Conservation (phyloP, 768 basidiomycete species). For the Mycena venus region DNA sequence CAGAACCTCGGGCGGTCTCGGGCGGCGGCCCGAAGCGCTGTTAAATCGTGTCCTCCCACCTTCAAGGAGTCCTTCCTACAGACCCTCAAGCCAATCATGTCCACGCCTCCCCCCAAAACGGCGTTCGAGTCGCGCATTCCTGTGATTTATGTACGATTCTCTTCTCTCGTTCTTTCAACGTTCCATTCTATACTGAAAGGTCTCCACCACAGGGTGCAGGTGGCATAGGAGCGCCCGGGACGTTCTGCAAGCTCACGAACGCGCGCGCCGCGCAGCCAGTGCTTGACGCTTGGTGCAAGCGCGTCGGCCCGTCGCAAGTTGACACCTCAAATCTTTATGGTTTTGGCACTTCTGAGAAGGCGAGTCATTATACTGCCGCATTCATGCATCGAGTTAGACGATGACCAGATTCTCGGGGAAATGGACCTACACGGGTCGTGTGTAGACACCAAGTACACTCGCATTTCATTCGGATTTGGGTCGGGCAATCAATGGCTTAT, state of each 20-base stretch:
- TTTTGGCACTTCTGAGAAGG: conserved; percentile 61
- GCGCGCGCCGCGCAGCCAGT: conserved; percentile 54
- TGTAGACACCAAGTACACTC: conserved; percentile 59
- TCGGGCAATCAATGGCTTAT: neutral
- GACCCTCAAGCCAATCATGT: too few species aligned
- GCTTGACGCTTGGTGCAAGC: conserved; percentile 54
- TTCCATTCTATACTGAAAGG: neutral
- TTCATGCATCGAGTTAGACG: too few species aligned
- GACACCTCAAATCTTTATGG: conserved; percentile 62
- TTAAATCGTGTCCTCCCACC: too few species aligned
- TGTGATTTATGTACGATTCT: conserved; percentile 47
- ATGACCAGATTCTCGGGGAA: conserved; percentile 51
- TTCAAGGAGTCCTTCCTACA: too few species aligned
- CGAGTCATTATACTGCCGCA: conserved; percentile 24
- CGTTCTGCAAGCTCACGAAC: conserved; percentile 54
- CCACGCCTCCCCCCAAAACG: too few species aligned
- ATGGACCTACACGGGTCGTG: conserved; percentile 52
- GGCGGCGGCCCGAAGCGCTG: too few species aligned
- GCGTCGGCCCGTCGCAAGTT: conserved; percentile 52
- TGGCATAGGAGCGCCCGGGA: conserved; percentile 56
- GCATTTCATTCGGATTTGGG: neutral
- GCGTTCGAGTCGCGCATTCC: conserved; percentile 46
- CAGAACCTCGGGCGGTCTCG: too few species aligned
- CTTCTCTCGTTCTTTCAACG: neutral
- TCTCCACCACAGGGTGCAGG: conserved; percentile 56